Evolutionary conservation across 139 green algal species (phyloP).

Genomic region (Chlorella sp.): DNA sequence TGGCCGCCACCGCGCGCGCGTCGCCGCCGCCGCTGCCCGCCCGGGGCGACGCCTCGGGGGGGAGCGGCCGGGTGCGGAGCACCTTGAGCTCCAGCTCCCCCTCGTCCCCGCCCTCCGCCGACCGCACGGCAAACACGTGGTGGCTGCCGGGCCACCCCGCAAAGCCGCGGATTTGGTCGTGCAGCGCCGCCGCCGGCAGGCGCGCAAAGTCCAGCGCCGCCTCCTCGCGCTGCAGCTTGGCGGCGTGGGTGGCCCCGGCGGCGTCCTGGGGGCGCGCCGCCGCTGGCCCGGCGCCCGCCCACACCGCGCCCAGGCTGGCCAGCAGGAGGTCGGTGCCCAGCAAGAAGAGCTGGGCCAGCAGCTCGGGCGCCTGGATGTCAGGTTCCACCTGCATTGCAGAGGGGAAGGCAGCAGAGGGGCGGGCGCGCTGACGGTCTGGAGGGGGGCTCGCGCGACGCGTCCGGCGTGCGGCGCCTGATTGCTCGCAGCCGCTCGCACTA

Average conservation of each 20-base stretch:
- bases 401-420: background rate
- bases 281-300: slow-evolving; percentile 47
- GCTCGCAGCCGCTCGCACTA: too few species aligned
- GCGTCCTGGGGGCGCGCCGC: slow-evolving; percentile 67
- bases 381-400: slow-evolving; percentile 52
- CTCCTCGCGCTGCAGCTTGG: slow-evolving; percentile 85
- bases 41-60: background rate
- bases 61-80: slow-evolving; percentile 36
- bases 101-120: background rate
- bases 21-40: background rate
- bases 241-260: slow-evolving; percentile 63
- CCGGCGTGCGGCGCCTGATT: too few species aligned
- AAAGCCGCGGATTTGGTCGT: slow-evolving; percentile 88
- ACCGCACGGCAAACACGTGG: slow-evolving; percentile 39
- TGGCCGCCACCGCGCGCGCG: slow-evolving; percentile 12
- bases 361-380: slow-evolving; percentile 75
- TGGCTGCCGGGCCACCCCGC: slow-evolving; percentile 81
- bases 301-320: slow-evolving; percentile 63
- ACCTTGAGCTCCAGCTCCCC: slow-evolving; percentile 46
- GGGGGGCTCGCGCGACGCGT: too few species aligned
- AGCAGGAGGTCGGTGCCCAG: slow-evolving; percentile 75
- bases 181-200: slow-evolving; percentile 56
- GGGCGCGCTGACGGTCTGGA: background rate
- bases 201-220: slow-evolving; percentile 70
- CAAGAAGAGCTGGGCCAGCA: slow-evolving; percentile 79